A percentile compares a stretch with the other conserved stretches of the same genome.
These are phyloP conservation scores for Aspergillus hancockii DNA, from an alignment of 495 filamentous ascomycete genomes.

Conservation along the genomic window DNA sequence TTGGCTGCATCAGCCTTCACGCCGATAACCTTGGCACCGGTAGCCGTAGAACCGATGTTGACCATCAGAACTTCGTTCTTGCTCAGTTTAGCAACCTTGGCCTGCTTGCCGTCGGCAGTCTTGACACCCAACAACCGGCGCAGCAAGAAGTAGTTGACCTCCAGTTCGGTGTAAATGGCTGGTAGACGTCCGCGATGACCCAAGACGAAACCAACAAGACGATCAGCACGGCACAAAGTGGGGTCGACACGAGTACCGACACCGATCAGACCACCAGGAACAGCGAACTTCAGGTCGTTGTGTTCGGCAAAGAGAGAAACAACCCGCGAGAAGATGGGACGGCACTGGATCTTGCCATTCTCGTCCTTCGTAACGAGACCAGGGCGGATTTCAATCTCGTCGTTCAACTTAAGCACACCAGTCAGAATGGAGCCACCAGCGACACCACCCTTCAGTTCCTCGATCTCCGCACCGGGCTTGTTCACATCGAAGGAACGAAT, in stretches of 20 bases:
- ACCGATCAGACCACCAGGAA: slow-evolving; percentile 94
- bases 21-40: slow-evolving; percentile 90
- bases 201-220: slow-evolving; percentile 96
- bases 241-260: slow-evolving; percentile 97
- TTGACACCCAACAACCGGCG: slow-evolving; percentile 93
- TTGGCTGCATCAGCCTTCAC: slow-evolving; percentile 98
- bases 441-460: slow-evolving; percentile 97
- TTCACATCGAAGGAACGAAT: slow-evolving; percentile 99
- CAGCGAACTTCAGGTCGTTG: slow-evolving; percentile 96
- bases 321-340: slow-evolving; percentile 92
- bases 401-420: slow-evolving; percentile 91
- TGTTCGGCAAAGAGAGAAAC: slow-evolving; percentile 95
- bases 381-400: slow-evolving; percentile 97
- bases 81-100: slow-evolving; percentile 93
- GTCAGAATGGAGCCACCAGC: slow-evolving; percentile 95
- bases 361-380: slow-evolving; percentile 94
- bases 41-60: slow-evolving; percentile 96
- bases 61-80: slow-evolving; percentile 99
- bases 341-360: slow-evolving; percentile 91
- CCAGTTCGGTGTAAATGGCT: slow-evolving; percentile 93
- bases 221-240: slow-evolving; percentile 96
- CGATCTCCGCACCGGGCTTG: slow-evolving; percentile 99
- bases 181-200: slow-evolving; percentile 89
- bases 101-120: slow-evolving; percentile 97
- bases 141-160: slow-evolving; percentile 98